Percentiles rank a stretch among this genome's conserved stretches.
These are phyloP conservation scores for Fusarium keratoplasticum DNA, from an alignment of 2,329 filamentous ascomycete species.

Conservation along the genomic window DNA sequence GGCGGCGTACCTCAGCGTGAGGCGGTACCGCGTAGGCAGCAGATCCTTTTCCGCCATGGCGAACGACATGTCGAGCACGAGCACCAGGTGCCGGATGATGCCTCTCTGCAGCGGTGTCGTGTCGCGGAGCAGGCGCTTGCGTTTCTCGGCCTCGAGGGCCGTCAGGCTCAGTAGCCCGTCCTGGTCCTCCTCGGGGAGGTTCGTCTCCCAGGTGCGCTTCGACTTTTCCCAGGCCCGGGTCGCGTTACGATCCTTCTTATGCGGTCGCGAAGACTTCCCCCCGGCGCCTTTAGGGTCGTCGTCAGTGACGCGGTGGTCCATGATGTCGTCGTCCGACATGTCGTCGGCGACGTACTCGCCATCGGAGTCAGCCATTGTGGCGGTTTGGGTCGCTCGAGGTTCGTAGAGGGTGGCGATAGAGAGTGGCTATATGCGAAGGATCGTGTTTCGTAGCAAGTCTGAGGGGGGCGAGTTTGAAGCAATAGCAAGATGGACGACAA, in stretches of 20 bases:
- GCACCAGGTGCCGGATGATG: constrained; percentile 95
- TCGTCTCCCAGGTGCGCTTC: constrained; percentile 76
- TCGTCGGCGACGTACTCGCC: constrained; percentile 75
- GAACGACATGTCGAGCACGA: constrained; percentile 91
- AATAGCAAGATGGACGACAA: background rate
- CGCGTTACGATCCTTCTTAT: constrained; percentile 51
- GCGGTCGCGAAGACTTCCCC: constrained; percentile 43
- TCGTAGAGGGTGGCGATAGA: background rate
- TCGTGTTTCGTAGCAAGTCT: background rate
- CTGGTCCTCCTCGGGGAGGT: constrained; percentile 75
- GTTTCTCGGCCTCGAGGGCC: constrained; percentile 85
- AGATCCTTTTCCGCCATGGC: constrained; percentile 97
- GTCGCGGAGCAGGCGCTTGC: constrained; percentile 84
- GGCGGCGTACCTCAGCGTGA: constrained; percentile 84
- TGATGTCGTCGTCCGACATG: constrained; percentile 73
- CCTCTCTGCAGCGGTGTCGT: constrained; percentile 95
- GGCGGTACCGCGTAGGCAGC: constrained; percentile 85
- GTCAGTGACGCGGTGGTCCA: constrained; percentile 59
- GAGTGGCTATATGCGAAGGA: background rate
- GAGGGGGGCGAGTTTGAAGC: background rate
- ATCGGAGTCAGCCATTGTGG: constrained; percentile 77
- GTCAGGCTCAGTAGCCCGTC: constrained; percentile 84
- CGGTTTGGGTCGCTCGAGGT: background rate
- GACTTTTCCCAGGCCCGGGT: constrained; percentile 75
- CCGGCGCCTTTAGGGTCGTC: constrained; percentile 48